A percentile compares a stretch with the other conserved stretches of the same genome.
These are phyloP conservation scores for Lepidium didymum DNA, from an alignment of 345 rosid species.

Conservation along the genomic window DNA sequence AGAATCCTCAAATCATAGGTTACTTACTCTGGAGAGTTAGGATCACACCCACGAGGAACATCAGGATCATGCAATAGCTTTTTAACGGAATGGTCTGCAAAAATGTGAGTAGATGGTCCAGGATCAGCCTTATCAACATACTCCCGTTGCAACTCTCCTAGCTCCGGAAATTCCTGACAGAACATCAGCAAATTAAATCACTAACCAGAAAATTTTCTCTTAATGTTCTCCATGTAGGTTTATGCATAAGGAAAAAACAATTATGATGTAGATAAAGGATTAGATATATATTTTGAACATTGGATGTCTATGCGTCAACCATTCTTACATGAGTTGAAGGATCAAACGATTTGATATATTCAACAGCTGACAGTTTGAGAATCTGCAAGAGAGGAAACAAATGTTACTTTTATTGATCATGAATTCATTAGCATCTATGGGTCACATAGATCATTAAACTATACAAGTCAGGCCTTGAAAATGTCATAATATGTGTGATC, in stretches of 20 bases:
- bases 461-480: neutral
- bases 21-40: slow-evolving; percentile 72
- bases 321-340: slow-evolving; percentile 71
- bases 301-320: neutral
- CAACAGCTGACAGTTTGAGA: slow-evolving; percentile 63
- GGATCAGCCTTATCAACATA: slow-evolving; percentile 42
- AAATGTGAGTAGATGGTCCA: slow-evolving; percentile 38
- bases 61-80: slow-evolving; percentile 78
- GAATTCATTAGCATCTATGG: neutral
- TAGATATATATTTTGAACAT: neutral
- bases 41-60: slow-evolving; percentile 65
- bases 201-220: neutral
- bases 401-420: slow-evolving; percentile 4
- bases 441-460: neutral
- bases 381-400: slow-evolving; percentile 44
- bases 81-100: slow-evolving; percentile 39
- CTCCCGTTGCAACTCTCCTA: slow-evolving; percentile 67
- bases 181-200: slow-evolving; percentile 9
- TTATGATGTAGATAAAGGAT: neutral
- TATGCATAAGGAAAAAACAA: neutral
- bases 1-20: neutral
- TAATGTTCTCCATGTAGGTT: neutral
- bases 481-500: neutral
- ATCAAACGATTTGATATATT: slow-evolving; percentile 64
- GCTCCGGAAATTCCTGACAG: slow-evolving; percentile 57